Percentiles rank a stretch among this genome's conserved stretches.
phyloP scores from a whole-genome alignment of 352 stramenopile genomes.

The Blastocystis sp. region DNA sequence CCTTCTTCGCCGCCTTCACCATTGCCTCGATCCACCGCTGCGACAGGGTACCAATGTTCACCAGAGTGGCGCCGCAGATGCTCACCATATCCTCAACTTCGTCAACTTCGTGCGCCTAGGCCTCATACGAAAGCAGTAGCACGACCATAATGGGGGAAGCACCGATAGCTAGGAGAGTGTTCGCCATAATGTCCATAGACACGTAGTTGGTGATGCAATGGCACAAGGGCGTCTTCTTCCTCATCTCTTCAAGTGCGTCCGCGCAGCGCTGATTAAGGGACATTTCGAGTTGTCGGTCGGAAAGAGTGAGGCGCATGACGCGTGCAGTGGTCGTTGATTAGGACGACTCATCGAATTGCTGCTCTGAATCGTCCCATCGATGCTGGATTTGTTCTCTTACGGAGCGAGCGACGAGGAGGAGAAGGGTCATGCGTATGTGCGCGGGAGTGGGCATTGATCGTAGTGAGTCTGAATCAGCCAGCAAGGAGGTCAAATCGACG shows the following conservation, averaged over 20 bases:
- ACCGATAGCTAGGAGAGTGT: conserved; percentile 65
- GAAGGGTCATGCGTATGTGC: neutral
- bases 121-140: neutral
- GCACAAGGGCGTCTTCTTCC: conserved; percentile 50
- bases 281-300: neutral
- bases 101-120: conserved; percentile 62
- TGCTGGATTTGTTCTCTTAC: conserved; percentile 61
- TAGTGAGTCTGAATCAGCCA: neutral
- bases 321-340: neutral
- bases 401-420: conserved; percentile 28
- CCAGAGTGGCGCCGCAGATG: conserved; percentile 54
- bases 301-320: no score
- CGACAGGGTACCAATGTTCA: conserved; percentile 68
- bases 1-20: conserved; percentile 67
- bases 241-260: conserved; percentile 61
- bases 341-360: neutral
- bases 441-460: neutral
- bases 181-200: conserved; percentile 68
- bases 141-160: conserved; percentile 63
- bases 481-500: no score
- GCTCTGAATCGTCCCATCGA: neutral
- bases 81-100: conserved; percentile 68
- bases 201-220: conserved; percentile 69
- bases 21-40: conserved; percentile 64
- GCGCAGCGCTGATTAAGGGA: conserved; percentile 50